Evolutionary conservation across 441 rosid species (phyloP), one percentile per base, ranked within the genome.

Genomic region (Omphalea diandra): DNA sequence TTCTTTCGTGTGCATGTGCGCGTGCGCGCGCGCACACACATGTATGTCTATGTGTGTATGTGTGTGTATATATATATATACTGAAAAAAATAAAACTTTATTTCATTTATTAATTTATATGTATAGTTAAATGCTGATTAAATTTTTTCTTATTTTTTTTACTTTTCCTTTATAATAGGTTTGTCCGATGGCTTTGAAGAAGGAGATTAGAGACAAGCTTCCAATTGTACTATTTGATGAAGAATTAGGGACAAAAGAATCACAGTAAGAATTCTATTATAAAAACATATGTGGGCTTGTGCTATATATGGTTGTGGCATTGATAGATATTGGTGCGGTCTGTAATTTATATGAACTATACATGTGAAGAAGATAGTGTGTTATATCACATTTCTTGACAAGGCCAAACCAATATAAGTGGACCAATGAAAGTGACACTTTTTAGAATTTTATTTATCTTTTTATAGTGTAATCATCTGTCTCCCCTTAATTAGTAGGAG

Each of bases 141-240:
- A 3, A 2, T 17, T 3, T n/a, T 20, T 20, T 58, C 57, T 63
- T 4, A 63, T 53, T 11, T 56, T 11, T 56, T 71, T 31, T 18
- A 3, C 44, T 67, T 70, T 63, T 54, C 8, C 33, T 52, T 38
- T 53, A 6, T 9, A n/a, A 12, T n/a, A 70, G 75, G 41, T 62
- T 67, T 71, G 87, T 81, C 84, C 82, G 79, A 55, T 84, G 77
- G 88, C 81, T 63, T 70, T 86, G 79, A 87, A 89, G 70, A 78
- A 80, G 69, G 97, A 86, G 73, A 73, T 88, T 67, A 82, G 69
- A 68, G 85, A 83, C 63, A 87, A 83, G 83, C 95, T 94, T 73
- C 94, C 87, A 40, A 77, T 70, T 15, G 85, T 91, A 4, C 69
- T 84, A 33, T 94, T 86, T 77, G 94, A 86, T 81, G 99, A 94